Percentiles rank a stretch among this genome's conserved stretches.
These are phyloP conservation scores for Cyphellophora europaea DNA, from an alignment of 2,329 filamentous ascomycete species.

Conservation along the genomic window DNA sequence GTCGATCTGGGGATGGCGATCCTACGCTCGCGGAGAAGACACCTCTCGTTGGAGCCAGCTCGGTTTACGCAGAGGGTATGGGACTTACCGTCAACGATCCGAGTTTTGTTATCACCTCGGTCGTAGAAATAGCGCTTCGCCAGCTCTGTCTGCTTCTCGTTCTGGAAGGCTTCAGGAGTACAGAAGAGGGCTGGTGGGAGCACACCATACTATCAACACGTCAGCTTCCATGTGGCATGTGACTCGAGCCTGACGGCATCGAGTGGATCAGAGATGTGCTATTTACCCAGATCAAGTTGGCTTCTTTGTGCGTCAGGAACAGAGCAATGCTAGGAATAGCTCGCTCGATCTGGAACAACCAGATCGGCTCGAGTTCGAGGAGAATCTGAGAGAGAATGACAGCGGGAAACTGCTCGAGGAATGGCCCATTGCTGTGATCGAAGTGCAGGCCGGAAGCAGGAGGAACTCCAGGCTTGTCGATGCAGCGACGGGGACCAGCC, in stretches of 20 bases:
- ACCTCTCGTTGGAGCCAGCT: too few species aligned
- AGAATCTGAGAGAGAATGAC: constrained; percentile 3
- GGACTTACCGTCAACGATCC: too few species aligned
- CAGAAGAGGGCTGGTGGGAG: too few species aligned
- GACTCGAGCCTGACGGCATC: too few species aligned
- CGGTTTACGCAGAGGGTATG: too few species aligned
- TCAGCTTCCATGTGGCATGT: too few species aligned
- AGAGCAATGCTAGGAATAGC: constrained; percentile 1
- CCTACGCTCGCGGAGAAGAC: neutral
- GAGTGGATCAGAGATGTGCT: too few species aligned
- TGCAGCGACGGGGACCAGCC: neutral
- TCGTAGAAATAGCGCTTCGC: constrained; percentile 1
- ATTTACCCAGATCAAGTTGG: constrained; percentile 1
- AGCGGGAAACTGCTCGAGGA: neutral
- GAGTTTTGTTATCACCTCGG: too few species aligned
- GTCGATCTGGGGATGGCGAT: neutral
- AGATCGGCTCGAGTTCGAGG: constrained; percentile 1
- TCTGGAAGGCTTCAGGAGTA: too few species aligned
- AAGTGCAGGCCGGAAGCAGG: neutral
- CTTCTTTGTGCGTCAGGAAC: neutral
- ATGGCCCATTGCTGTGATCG: neutral
- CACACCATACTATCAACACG: too few species aligned
- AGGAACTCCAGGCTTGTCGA: too few species aligned
- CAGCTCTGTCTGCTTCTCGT: too few species aligned
- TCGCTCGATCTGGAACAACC: constrained; percentile 2